These are phyloP conservation scores for Lentithecium fluviatile DNA, from an alignment of 495 filamentous ascomycete genomes.

Conservation along the genomic window DNA sequence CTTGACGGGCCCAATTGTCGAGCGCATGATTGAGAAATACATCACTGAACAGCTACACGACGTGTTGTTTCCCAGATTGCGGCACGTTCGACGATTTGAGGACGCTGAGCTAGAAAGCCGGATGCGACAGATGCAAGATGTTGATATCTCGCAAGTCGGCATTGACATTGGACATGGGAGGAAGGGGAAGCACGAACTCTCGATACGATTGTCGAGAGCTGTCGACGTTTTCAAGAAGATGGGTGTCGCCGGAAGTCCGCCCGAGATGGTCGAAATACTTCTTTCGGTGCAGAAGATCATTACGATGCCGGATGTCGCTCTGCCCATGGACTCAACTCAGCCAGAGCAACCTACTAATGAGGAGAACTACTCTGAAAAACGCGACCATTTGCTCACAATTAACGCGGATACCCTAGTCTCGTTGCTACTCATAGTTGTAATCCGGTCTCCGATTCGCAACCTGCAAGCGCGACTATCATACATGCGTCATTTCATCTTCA, in stretches of 20 bases:
- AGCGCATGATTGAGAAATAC: slow-evolving; percentile 92
- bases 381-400: slow-evolving; percentile 66
- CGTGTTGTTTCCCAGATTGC: slow-evolving; percentile 78
- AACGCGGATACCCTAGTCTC: slow-evolving; percentile 97
- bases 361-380: slow-evolving; percentile 59
- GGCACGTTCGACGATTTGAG: slow-evolving; percentile 71
- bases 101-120: slow-evolving; percentile 89
- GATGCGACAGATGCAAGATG: slow-evolving; percentile 85
- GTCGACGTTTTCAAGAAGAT: slow-evolving; percentile 91
- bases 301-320: slow-evolving; percentile 53
- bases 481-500: slow-evolving; percentile 94
- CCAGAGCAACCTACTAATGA: slow-evolving; percentile 32
- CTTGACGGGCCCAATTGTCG: slow-evolving; percentile 86
- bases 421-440: slow-evolving; percentile 86
- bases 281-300: slow-evolving; percentile 83
- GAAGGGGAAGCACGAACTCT: slow-evolving; percentile 68
- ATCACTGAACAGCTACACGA: slow-evolving; percentile 92
- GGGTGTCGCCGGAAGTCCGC: slow-evolving; percentile 77
- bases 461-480: slow-evolving; percentile 84
- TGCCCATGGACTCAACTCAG: slow-evolving; percentile 41
- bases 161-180: slow-evolving; percentile 74
- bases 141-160: slow-evolving; percentile 93
- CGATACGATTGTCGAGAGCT: slow-evolving; percentile 67
- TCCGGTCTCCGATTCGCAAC: slow-evolving; percentile 84
- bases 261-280: slow-evolving; percentile 90